These are phyloP conservation scores for Xylaria sp. DNA, from an alignment of 2,329 filamentous ascomycete genomes.

Conservation along the genomic window DNA sequence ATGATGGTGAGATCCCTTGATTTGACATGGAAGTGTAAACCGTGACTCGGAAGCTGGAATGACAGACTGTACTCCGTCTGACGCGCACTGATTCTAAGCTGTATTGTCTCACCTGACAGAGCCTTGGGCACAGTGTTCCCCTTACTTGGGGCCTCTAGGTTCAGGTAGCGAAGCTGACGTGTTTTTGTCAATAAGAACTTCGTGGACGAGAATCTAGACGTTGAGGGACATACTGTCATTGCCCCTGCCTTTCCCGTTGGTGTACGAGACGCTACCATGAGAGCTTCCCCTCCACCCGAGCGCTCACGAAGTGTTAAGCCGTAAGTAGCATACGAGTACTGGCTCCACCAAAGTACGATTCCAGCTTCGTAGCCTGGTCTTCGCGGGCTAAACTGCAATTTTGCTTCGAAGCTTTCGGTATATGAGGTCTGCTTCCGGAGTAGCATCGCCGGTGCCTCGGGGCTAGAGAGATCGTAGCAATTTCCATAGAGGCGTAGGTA, in stretches of 20 bases:
- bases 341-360: conserved; percentile 65
- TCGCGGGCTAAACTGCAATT: conserved; percentile 59
- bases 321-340: conserved; percentile 53
- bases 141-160: not conserved
- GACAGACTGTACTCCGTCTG: conserved; percentile 40
- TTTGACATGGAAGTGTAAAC: conserved; percentile 23
- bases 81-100: conserved; percentile 37
- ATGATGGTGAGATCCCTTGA: conserved; percentile 44
- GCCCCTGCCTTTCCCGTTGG: conserved; percentile 42
- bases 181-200: not conserved
- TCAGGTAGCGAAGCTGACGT: conserved; percentile 2
- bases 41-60: conserved; percentile 20
- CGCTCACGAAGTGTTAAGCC: conserved; percentile 45
- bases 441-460: conserved; percentile 63
- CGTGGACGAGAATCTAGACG: not conserved
- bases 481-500: conserved; percentile 62
- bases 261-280: conserved; percentile 37
- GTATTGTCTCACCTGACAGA: conserved; percentile 13
- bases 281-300: conserved; percentile 12
- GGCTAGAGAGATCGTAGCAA: conserved; percentile 62
- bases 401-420: conserved; percentile 55
- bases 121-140: not conserved
- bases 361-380: conserved; percentile 62
- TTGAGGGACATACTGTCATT: conserved; percentile 33
- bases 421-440: conserved; percentile 64